Percentiles rank a stretch among this genome's conserved stretches.
phyloP scores from a whole-genome alignment of 352 stramenopile species.

The Globisporangium mamillatum region DNA sequence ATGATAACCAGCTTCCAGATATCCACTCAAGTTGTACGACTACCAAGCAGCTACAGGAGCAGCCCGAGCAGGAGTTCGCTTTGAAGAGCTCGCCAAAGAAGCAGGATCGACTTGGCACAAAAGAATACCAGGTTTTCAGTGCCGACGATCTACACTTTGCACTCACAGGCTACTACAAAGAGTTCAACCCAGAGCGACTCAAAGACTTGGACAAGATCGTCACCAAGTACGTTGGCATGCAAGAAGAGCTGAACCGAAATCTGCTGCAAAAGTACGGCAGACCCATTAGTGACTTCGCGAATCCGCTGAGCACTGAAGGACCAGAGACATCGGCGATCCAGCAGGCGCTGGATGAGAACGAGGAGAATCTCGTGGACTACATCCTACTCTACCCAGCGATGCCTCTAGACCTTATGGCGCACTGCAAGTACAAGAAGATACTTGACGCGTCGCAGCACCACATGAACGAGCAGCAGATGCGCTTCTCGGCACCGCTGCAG shows the following conservation, averaged over 20 bases:
- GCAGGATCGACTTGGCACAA: neutral
- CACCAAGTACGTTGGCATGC: conserved; percentile 57
- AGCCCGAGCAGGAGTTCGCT: conserved; percentile 20
- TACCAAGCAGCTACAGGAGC: neutral
- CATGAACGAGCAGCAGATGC: conserved; percentile 79
- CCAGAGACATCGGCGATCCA: conserved; percentile 3
- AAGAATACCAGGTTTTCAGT: conserved; percentile 21
- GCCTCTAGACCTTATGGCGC: conserved; percentile 22
- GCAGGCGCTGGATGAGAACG: conserved; percentile 13
- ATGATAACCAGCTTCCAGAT: conserved; percentile 17
- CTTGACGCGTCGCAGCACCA: conserved; percentile 76
- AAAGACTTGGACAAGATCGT: conserved; percentile 75
- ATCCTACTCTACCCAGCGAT: conserved; percentile 58
- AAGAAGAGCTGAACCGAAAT: conserved; percentile 63
- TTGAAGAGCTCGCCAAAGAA: neutral
- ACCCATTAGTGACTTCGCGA: conserved; percentile 40
- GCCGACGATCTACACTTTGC: conserved; percentile 35
- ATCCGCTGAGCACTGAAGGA: too few species aligned
- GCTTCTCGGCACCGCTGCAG: conserved; percentile 74
- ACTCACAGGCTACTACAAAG: conserved; percentile 51
- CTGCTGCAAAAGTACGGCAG: conserved; percentile 70
- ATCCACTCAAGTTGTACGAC: neutral
- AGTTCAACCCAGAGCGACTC: conserved; percentile 53
- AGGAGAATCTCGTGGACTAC: conserved; percentile 69
- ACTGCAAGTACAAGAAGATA: conserved; percentile 73